These are phyloP conservation scores for Cyamopsis tetragonoloba DNA, from an alignment of 306 rosid species.

Conservation along the genomic window DNA sequence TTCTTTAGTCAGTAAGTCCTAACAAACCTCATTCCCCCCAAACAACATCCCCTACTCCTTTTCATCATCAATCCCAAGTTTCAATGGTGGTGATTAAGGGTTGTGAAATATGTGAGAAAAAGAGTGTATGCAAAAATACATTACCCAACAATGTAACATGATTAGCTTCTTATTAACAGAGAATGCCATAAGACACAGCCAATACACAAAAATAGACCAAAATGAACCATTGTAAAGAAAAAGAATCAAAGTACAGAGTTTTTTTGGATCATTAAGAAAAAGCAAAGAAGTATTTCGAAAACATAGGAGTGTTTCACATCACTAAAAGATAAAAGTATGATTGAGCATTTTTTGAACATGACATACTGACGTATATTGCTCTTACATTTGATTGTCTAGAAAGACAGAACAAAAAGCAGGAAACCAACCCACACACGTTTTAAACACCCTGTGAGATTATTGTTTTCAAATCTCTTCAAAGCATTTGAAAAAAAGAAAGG, in stretches of 20 bases:
- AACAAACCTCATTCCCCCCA: neutral
- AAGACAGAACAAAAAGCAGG: neutral
- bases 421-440: neutral
- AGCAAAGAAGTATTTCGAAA: too few species aligned
- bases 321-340: neutral
- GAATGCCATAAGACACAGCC: constrained; percentile 9
- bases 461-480: too few species aligned
- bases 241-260: neutral
- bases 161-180: neutral
- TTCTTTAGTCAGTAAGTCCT: too few species aligned
- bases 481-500: too few species aligned
- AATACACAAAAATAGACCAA: neutral
- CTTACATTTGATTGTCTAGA: neutral
- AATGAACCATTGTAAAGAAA: neutral
- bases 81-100: neutral
- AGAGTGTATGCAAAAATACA: neutral
- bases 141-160: neutral
- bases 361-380: neutral
- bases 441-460: neutral
- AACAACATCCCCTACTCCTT: neutral
- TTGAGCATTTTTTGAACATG: neutral
- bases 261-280: neutral
- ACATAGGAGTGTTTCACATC: constrained; percentile 1
- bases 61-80: neutral
- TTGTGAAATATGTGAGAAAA: neutral